Evolutionary conservation across 2,329 filamentous ascomycete genomes (phyloP).

Genomic region (Massarina eburnea): DNA sequence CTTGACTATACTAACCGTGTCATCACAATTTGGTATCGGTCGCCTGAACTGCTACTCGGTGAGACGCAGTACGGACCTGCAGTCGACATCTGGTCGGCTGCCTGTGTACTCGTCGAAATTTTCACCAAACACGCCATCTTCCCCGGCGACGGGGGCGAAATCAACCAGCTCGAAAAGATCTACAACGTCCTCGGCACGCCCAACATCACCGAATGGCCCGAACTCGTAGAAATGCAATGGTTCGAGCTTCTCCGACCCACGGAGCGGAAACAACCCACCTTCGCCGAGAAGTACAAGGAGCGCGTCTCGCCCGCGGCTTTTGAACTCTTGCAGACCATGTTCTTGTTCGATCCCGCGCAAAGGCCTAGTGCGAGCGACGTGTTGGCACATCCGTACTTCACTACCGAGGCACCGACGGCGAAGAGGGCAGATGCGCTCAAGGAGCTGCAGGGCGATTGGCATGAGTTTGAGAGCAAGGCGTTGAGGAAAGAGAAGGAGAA

Average conservation of each 20-base stretch:
- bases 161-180: slow-evolving; percentile 96
- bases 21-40: slow-evolving; percentile 98
- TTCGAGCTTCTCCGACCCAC: slow-evolving; percentile 86
- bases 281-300: slow-evolving; percentile 80
- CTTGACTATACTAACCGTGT: slow-evolving; percentile 98
- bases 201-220: slow-evolving; percentile 81
- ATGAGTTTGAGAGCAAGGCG: slow-evolving; percentile 97
- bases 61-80: slow-evolving; percentile 96
- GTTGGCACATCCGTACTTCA: slow-evolving; percentile 86
- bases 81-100: slow-evolving; percentile 96
- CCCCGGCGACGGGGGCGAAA: slow-evolving; percentile 91
- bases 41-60: slow-evolving; percentile 88
- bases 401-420: slow-evolving; percentile 73
- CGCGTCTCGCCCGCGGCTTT: slow-evolving; percentile 78
- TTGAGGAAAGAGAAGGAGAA: slow-evolving; percentile 85
- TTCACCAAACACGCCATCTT: slow-evolving; percentile 94
- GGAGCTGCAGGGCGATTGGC: slow-evolving; percentile 89
- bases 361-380: slow-evolving; percentile 83
- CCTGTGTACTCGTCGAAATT: slow-evolving; percentile 94
- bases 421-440: slow-evolving; percentile 81
- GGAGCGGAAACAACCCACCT: slow-evolving; percentile 70
- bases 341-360: slow-evolving; percentile 82
- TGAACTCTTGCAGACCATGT: slow-evolving; percentile 80
- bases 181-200: slow-evolving; percentile 90
- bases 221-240: slow-evolving; percentile 92